These are phyloP conservation scores for Podaxis carcinomalis DNA, from an alignment of 768 basidiomycete species.

Conservation along the genomic window DNA sequence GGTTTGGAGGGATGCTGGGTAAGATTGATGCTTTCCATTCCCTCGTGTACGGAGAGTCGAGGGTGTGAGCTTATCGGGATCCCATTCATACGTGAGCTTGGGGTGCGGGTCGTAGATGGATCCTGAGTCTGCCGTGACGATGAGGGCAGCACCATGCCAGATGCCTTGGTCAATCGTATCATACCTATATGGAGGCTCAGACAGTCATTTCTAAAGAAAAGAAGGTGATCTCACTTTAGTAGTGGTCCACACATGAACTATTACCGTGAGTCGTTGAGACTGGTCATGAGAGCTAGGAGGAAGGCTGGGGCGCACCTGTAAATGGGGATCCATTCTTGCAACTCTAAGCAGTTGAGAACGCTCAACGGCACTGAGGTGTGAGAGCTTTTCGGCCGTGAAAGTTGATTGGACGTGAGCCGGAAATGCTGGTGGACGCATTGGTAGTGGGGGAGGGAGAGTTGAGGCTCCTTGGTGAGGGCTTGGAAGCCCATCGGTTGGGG, in stretches of 20 bases:
- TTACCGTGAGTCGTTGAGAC: not conserved
- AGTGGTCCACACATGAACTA: conserved; percentile 91
- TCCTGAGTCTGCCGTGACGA: conserved; percentile 83
- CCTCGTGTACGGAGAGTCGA: conserved; percentile 10
- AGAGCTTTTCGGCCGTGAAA: conserved; percentile 35
- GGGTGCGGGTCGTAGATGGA: conserved; percentile 77
- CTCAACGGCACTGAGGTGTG: conserved; percentile 57
- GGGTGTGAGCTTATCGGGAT: conserved; percentile 42
- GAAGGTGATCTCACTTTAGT: conserved; percentile 37
- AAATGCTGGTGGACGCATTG: not conserved
- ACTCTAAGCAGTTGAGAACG: conserved; percentile 54
- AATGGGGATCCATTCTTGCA: conserved; percentile 73
- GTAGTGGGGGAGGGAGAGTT: not conserved
- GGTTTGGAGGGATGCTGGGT: conserved; percentile 6
- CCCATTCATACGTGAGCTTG: conserved; percentile 67
- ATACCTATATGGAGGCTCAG: conserved; percentile 42
- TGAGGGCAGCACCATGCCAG: conserved; percentile 85
- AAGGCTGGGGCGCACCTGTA: conserved; percentile 42
- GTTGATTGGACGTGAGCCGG: conserved; percentile 23
- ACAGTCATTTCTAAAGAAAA: not conserved
- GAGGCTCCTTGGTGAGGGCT: not conserved
- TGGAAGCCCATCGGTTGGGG: not conserved
- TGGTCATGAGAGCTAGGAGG: conserved; percentile 2
- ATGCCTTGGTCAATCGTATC: conserved; percentile 81
- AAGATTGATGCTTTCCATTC: conserved; percentile 4